Base-by-base conservation (phyloP, 805 yeast genomes). In the Hagleromyces aurorensis region DNA sequence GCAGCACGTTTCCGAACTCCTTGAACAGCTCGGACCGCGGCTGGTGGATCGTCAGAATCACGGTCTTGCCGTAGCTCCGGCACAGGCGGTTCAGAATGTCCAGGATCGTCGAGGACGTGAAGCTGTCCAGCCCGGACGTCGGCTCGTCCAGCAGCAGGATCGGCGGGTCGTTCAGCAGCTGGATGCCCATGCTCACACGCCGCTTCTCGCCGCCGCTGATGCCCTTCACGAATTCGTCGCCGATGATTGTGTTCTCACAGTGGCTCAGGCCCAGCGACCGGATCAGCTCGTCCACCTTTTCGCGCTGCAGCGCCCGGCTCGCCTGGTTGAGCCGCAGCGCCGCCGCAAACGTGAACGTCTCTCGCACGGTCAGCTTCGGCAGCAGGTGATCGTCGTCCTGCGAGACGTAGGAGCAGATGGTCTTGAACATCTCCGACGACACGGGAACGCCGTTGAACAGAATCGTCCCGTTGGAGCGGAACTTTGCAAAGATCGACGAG, bases 171-270 rank as follows among this genome's bases (percentile, higher is more conserved):
- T 77, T 74, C 22, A 85, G 58, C 19, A 85, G 59, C 49, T 84
- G 94, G 24, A 82, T 69, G 2, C 87, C 89, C 52, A 85, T 82
- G 0, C 89, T 77, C 0, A 85, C 78, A 41, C 94, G 65, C 44
- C 94, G 65, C 53, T 85, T 84, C 47, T 86, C 96, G 41, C 95
- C 95, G 11, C 95, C 95, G 11, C 91, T 80, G 9, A 89, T 70
- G 19, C 85, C 85, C 46, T 76, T 77, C 1, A 62, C 57, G 21
- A 67, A 51, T 25, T 73, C 79, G 40, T 67, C 64, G 3, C 84
- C 85, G 28, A 78, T 68, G 55, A 80, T 55, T 0, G 78, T 80
- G 43, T 84, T 77, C 13, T 84, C 84, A 61, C 94, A 83, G 35
- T 79, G 85, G 59, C 64, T 59, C 29, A 85, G 62, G 0, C 91